Conservation (phyloP, 768 basidiomycete species). For the Rhizopogon sp. region DNA sequence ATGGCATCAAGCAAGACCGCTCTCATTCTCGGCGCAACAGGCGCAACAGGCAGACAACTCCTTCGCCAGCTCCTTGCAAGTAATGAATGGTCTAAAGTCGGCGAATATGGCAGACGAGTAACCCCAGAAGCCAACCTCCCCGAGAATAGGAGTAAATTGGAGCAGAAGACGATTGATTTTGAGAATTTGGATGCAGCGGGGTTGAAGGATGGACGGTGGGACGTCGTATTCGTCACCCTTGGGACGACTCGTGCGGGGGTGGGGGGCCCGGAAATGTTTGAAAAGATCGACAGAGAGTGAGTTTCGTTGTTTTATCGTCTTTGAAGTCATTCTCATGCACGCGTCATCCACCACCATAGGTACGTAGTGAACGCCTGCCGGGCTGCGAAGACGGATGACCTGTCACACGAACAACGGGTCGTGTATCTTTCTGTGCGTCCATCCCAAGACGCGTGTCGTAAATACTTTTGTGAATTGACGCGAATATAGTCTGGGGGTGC, state of each 20-base stretch:
- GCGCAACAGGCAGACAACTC: slow-evolving; percentile 58
- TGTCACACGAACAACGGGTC: slow-evolving; percentile 47
- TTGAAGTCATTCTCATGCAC: neutral
- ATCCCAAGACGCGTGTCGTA: neutral
- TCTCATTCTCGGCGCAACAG: slow-evolving; percentile 74
- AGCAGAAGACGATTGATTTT: slow-evolving; percentile 65
- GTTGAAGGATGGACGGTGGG: slow-evolving; percentile 56
- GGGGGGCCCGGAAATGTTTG: slow-evolving; percentile 61
- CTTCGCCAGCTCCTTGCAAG: slow-evolving; percentile 58
- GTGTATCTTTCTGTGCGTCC: slow-evolving; percentile 66
- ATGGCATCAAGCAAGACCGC: slow-evolving; percentile 35
- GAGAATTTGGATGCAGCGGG: slow-evolving; percentile 54
- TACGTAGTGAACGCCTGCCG: slow-evolving; percentile 73
- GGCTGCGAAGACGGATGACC: slow-evolving; percentile 50
- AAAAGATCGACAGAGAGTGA: slow-evolving; percentile 75
- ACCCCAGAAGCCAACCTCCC: slow-evolving; percentile 40
- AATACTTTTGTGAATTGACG: neutral
- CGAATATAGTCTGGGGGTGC: slow-evolving; percentile 41
- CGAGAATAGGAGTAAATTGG: slow-evolving; percentile 47
- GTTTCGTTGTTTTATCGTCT: slow-evolving; percentile 14
- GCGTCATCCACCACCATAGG: slow-evolving; percentile 26
- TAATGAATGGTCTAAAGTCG: slow-evolving; percentile 50
- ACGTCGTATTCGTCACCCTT: slow-evolving; percentile 71
- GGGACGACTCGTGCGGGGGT: slow-evolving; percentile 62
- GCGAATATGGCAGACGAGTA: slow-evolving; percentile 65